phyloP scores from a whole-genome alignment of 2,329 filamentous ascomycete species.

The Xylariaceae sp. region DNA sequence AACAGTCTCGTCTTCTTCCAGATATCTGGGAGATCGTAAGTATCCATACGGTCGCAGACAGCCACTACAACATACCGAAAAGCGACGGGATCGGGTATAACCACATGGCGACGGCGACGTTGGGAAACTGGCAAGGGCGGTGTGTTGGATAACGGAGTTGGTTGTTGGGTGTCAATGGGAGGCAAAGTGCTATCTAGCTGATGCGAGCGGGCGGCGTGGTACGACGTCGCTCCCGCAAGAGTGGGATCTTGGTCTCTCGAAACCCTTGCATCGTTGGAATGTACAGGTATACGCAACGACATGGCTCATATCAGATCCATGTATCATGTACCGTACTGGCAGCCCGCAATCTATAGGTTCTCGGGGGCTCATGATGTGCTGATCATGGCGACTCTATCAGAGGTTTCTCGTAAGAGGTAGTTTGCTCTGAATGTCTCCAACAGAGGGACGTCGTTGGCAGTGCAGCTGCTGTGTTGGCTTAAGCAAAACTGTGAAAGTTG shows the following conservation, averaged over 20 bases:
- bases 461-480: background rate
- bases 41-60: background rate
- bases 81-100: slow-evolving; percentile 56
- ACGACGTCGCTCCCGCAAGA: slow-evolving; percentile 27
- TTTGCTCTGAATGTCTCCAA: background rate
- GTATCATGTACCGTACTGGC: slow-evolving; percentile 14
- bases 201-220: slow-evolving; percentile 19
- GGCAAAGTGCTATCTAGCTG: slow-evolving; percentile 21
- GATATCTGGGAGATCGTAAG: slow-evolving; percentile 48
- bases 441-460: no score
- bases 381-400: slow-evolving; percentile 8
- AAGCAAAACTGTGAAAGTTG: slow-evolving; percentile 6
- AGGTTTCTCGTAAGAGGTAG: background rate
- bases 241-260: slow-evolving; percentile 36
- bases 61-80: slow-evolving; percentile 39
- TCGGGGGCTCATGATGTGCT: slow-evolving; percentile 19
- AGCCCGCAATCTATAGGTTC: slow-evolving; percentile 11
- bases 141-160: slow-evolving; percentile 7
- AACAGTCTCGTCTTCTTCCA: slow-evolving; percentile 79
- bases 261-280: slow-evolving; percentile 26
- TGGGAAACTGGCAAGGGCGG: slow-evolving; percentile 23
- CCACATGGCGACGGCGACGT: slow-evolving; percentile 45
- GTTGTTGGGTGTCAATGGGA: slow-evolving; percentile 12
- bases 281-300: slow-evolving; percentile 26
- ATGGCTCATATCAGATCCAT: slow-evolving; percentile 22